Base-by-base conservation (phyloP, 306 rosid species). In the Cucurbita pepo region DNA sequence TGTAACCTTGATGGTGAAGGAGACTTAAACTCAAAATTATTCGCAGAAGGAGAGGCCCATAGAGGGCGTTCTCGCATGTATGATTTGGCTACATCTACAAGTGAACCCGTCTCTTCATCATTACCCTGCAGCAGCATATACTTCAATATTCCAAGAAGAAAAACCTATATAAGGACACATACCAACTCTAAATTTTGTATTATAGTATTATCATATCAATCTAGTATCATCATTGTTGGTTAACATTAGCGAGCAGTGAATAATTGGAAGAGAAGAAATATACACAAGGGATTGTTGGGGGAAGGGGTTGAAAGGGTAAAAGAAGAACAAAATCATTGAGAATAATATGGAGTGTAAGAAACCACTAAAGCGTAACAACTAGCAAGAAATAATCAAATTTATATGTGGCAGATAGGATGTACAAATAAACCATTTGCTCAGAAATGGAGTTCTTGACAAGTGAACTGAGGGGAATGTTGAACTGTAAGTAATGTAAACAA, bases 21-120 rank as follows among this genome's bases (percentile, higher is more conserved):
- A 80, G 92, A 81, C 73, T 81, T 84, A 40, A 52, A 50, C 73
- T 85, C 84, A 45, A 74, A 78, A 74, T 84, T 86, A 79, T 80
- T 82, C 22, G 77, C 40, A 71, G 96, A 83, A 71, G 96, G 93
- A 82, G 97, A 91, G 10, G 95, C 83, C 99, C 99, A 95, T 21
- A 85, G 86, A 73, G 97, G 97, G 16, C 85, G 97, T 73, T 88
- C 60, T 12, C 77, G 85, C 97, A 95, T 95, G 78, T 89, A 95
- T 37, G 84, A 76, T 82, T 88, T 95, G 25, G 99, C 99, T 81
- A 95, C 85, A 75, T 95, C 95, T 19, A 81, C 96, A 0, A 97
- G 99, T 13, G 99, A 95, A 72, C 95, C 95, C 48, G 38, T 83
- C 71, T 81, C 91, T 64, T 84, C 93, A 73, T 85, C 82, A n/a